A percentile compares a stretch with the other conserved stretches of the same genome.
Conservation (phyloP, 139 green algal genomes). For the Tetradesmus lagerheimii region DNA sequence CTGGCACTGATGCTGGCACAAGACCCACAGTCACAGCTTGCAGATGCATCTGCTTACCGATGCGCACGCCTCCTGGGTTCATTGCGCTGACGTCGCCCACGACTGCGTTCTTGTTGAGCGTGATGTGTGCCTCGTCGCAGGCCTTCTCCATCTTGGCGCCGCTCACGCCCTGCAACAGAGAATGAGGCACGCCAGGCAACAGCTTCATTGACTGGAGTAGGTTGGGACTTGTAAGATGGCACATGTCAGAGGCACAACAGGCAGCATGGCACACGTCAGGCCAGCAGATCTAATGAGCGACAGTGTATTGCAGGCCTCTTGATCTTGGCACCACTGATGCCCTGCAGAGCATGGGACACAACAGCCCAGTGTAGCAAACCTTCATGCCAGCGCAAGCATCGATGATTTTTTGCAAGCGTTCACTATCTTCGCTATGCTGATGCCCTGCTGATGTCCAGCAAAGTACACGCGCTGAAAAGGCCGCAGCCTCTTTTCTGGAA, state of each 20-base stretch:
- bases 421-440: no score
- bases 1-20: no score
- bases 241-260: no score
- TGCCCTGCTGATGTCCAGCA: no score
- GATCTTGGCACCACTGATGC: conserved; percentile 69
- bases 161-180: not conserved
- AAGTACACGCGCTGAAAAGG: no score
- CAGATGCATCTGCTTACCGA: conserved; percentile 61
- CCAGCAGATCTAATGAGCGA: conserved; percentile 98
- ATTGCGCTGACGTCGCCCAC: conserved; percentile 85
- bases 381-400: no score
- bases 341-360: not conserved
- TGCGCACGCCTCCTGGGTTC: conserved; percentile 95
- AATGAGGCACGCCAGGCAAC: not conserved
- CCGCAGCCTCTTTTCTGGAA: no score
- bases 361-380: not conserved
- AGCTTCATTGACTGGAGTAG: no score
- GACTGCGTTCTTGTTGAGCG: conserved; percentile 99
- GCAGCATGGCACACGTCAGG: no score
- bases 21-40: not conserved
- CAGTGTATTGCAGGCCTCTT: conserved; percentile 93
- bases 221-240: no score
- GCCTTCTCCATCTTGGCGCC: conserved; percentile 86
- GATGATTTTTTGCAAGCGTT: no score
- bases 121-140: conserved; percentile 96